These are phyloP conservation scores for Cochlearia excelsa DNA, from an alignment of 345 rosid species.

Conservation along the genomic window DNA sequence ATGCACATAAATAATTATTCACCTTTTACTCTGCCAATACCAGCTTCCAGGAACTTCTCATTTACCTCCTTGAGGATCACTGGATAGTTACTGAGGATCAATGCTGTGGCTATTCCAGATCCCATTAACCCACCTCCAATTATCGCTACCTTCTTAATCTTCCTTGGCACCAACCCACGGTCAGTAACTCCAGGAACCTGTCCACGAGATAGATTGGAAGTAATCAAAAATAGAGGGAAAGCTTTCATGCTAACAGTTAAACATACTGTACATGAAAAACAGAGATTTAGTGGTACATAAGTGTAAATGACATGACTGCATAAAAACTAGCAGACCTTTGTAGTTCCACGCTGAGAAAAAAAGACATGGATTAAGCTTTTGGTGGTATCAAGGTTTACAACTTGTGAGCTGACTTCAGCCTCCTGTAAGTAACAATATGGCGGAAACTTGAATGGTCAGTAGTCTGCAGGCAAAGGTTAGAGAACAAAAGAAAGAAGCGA, in stretches of 20 bases:
- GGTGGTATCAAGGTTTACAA: conserved; percentile 58
- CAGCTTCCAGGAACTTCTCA: conserved; percentile 80
- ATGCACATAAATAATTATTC: conserved; percentile 20
- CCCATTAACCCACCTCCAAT: conserved; percentile 99
- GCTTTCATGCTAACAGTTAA: conserved; percentile 3
- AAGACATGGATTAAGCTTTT: conserved; percentile 86
- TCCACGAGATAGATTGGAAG: conserved; percentile 19
- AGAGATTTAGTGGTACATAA: conserved; percentile 4
- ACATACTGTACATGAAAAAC: background rate
- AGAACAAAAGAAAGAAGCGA: conserved; percentile 7
- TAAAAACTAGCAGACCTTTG: conserved; percentile 51
- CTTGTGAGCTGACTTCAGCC: conserved; percentile 56
- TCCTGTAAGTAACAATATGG: conserved; percentile 53
- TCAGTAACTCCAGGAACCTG: conserved; percentile 94
- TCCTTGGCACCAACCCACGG: conserved; percentile 66
- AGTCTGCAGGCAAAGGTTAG: conserved; percentile 4
- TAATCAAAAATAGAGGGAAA: background rate
- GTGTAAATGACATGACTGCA: conserved; percentile 16
- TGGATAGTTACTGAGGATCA: conserved; percentile 72
- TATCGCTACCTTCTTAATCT: conserved; percentile 73
- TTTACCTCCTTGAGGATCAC: conserved; percentile 92
- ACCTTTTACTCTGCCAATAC: conserved; percentile 86
- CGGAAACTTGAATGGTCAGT: conserved; percentile 4
- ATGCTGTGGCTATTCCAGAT: conserved; percentile 93
- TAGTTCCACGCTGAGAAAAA: conserved; percentile 86